Percentiles rank a stretch among this genome's conserved stretches.
These are phyloP conservation scores for Fomitopsis serialis DNA, from an alignment of 768 basidiomycete genomes.

Conservation along the genomic window DNA sequence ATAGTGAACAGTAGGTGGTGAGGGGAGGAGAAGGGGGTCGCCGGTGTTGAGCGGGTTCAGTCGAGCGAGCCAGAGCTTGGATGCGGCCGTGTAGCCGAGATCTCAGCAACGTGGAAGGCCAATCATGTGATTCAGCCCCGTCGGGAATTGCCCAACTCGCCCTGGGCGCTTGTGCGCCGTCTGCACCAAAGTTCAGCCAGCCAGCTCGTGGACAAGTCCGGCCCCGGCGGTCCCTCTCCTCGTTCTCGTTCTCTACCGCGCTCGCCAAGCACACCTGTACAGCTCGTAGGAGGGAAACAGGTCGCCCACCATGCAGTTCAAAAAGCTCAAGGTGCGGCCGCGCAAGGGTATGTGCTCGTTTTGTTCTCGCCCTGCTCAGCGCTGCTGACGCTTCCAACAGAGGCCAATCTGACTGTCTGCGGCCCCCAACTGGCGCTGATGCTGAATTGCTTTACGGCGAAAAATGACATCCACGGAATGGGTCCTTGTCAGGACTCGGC, in stretches of 20 bases:
- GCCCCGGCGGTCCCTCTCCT: neutral
- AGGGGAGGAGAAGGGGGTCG: slow-evolving; percentile 1
- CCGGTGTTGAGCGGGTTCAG: neutral
- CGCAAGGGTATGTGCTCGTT: slow-evolving; percentile 51
- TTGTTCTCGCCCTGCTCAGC: neutral
- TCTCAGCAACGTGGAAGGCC: slow-evolving; percentile 1
- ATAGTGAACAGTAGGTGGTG: slow-evolving; percentile 1
- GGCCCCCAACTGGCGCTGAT: slow-evolving; percentile 66
- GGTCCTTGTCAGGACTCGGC: slow-evolving; percentile 54
- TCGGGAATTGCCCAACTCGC: slow-evolving; percentile 1
- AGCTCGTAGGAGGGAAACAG: neutral
- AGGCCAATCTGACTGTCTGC: slow-evolving; percentile 19
- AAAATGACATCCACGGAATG: slow-evolving; percentile 51
- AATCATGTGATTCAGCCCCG: slow-evolving; percentile 1
- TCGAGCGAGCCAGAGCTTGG: too few species aligned
- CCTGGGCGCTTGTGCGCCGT: too few species aligned
- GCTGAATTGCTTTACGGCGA: slow-evolving; percentile 86
- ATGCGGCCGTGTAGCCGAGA: too few species aligned
- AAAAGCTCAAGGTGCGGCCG: slow-evolving; percentile 76
- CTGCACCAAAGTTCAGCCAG: too few species aligned
- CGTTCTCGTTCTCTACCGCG: neutral
- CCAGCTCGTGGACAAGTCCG: neutral
- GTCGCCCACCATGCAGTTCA: slow-evolving; percentile 44
- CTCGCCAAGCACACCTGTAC: neutral
- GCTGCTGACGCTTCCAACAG: neutral